Percentiles rank a stretch among this genome's conserved stretches.
Conservation (phyloP, 345 rosid genomes). For the Rhodamnia argentea region DNA sequence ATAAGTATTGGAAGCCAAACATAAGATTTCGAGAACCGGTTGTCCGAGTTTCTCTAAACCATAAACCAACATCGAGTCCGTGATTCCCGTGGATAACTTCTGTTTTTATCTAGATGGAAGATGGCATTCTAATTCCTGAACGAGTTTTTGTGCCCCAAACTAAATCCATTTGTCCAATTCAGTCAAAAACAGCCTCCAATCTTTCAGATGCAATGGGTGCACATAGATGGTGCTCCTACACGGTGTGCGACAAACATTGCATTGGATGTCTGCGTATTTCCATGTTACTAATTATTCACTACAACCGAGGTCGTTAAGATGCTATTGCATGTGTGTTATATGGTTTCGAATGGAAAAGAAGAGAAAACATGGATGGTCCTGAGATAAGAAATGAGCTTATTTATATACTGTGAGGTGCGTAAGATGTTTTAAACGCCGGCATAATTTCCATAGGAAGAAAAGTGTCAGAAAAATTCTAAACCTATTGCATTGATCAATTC, state of each 20-base stretch:
- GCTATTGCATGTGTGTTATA: too few relatives aligned
- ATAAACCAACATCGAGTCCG: neutral
- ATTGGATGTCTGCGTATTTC: neutral
- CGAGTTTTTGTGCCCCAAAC: neutral
- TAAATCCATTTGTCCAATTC: neutral
- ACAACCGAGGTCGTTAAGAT: neutral
- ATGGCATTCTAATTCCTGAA: neutral
- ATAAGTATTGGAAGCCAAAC: neutral
- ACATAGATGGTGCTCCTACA: neutral
- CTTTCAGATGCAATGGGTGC: neutral
- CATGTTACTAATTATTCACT: neutral
- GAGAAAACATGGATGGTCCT: neutral
- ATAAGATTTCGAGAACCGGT: neutral
- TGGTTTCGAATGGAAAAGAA: neutral
- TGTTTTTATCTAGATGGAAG: neutral
- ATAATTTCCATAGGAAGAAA: neutral
- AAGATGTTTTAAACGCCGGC: neutral
- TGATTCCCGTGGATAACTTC: accelerated
- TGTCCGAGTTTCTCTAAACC: neutral
- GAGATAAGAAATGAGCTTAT: neutral
- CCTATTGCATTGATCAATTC: too few relatives aligned
- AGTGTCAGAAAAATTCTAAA: too few relatives aligned
- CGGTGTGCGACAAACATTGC: neutral
- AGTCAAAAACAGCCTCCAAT: too few relatives aligned
- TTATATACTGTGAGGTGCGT: neutral